Conservation (phyloP, 2,329 filamentous ascomycete species). For the Aspergillus latus region DNA sequence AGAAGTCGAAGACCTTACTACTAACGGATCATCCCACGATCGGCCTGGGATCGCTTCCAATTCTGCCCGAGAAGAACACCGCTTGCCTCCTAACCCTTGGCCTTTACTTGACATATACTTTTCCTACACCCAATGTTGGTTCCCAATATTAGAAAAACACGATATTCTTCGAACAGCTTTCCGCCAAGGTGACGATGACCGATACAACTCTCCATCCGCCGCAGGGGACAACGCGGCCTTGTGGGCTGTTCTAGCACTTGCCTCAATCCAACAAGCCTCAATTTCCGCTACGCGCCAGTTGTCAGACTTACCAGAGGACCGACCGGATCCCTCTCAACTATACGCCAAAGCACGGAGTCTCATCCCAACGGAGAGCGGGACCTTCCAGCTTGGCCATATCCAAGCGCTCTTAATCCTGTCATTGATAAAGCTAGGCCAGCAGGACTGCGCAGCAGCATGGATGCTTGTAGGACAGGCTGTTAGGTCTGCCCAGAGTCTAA, state of each 20-base stretch:
- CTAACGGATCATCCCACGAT: constrained; percentile 1
- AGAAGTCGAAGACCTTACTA: constrained; percentile 4
- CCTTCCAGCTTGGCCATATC: constrained; percentile 53
- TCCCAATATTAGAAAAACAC: constrained; percentile 70
- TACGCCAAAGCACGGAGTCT: constrained; percentile 42
- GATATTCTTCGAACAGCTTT: constrained; percentile 56
- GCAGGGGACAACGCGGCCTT: constrained; percentile 56
- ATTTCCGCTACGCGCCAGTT: constrained; percentile 26
- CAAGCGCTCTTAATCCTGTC: constrained; percentile 60
- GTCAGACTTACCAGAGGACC: constrained; percentile 17
- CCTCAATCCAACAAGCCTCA: constrained; percentile 54
- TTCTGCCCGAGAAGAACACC: constrained; percentile 32
- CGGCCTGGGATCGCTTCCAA: not conserved
- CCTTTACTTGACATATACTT: constrained; percentile 71
- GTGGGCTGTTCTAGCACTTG: constrained; percentile 61
- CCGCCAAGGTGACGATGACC: constrained; percentile 32
- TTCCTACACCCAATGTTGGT: constrained; percentile 73
- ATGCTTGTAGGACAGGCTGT: constrained; percentile 65
- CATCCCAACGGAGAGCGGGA: constrained; percentile 51
- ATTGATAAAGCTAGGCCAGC: constrained; percentile 62
- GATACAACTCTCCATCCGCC: constrained; percentile 33
- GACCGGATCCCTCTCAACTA: constrained; percentile 38
- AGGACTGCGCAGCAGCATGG: constrained; percentile 61
- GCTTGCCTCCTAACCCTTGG: constrained; percentile 49
- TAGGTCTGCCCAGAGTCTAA: constrained; percentile 43